These are phyloP conservation scores for Aspergillus piperis DNA, from an alignment of 2,329 filamentous ascomycete species.

Conservation along the genomic window DNA sequence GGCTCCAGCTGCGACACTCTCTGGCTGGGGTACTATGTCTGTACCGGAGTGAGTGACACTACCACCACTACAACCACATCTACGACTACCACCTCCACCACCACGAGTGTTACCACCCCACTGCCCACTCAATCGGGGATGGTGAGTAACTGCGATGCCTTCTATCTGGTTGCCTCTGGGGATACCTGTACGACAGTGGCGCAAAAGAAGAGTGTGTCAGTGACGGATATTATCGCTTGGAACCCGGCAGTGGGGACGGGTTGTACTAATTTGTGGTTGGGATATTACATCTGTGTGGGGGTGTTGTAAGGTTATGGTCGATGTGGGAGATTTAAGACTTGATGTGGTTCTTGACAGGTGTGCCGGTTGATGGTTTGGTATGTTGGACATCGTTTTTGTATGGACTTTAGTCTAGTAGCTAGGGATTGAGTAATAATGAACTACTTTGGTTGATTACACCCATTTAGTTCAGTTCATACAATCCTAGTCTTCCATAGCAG, in stretches of 20 bases:
- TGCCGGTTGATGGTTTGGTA: no score
- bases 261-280: conserved; percentile 3
- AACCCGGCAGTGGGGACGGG: conserved; percentile 1
- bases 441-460: no score
- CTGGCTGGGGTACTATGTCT: conserved; percentile 19
- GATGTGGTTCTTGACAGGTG: no score
- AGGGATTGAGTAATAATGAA: no score
- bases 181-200: conserved; percentile 9
- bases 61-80: background rate
- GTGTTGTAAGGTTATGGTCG: background rate
- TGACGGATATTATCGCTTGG: conserved; percentile 1
- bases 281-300: conserved; percentile 4
- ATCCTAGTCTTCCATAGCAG: no score
- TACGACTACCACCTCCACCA: background rate
- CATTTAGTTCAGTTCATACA: no score
- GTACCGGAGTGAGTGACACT: conserved; percentile 8
- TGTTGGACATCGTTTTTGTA: no score
- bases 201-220: background rate
- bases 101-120: background rate
- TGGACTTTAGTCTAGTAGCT: no score
- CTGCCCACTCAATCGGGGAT: background rate
- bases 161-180: background rate
- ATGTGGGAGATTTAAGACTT: no score
- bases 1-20: conserved; percentile 8
- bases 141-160: conserved; percentile 3